A percentile compares a stretch with the other conserved stretches of the same genome.
phyloP scores from a whole-genome alignment of 441 rosid genomes.

The Populus tomentosa region DNA sequence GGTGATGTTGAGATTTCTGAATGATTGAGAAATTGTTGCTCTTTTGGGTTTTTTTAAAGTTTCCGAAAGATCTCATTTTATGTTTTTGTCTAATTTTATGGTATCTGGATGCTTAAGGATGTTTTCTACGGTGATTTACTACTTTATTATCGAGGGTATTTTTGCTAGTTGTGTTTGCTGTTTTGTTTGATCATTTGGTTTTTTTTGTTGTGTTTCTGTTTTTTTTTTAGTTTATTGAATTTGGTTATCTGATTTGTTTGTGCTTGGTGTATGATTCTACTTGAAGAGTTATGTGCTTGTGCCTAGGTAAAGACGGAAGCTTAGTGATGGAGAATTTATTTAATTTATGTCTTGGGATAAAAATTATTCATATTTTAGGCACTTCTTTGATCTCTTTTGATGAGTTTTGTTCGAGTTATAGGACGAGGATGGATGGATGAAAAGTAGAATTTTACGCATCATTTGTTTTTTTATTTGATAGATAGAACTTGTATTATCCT shows the following conservation, averaged over 20 bases:
- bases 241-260: not conserved
- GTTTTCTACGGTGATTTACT: not conserved
- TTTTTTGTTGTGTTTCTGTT: not conserved
- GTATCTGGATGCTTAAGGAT: no score
- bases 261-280: not conserved
- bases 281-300: not conserved
- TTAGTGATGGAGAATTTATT: no score
- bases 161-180: not conserved
- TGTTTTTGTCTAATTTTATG: not conserved
- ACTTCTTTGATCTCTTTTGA: no score
- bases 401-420: no score
- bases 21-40: not conserved
- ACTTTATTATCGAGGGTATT: not conserved
- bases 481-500: no score
- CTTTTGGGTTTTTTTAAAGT: not conserved
- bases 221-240: no score
- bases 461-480: no score
- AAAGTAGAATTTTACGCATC: no score
- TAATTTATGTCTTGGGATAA: no score
- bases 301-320: not conserved
- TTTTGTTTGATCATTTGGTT: no score
- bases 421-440: no score
- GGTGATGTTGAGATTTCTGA: conserved; percentile 66
- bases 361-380: no score
- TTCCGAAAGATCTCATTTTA: not conserved